phyloP scores from a whole-genome alignment of 192 early-diverging fungal genomes.

The Diversispora epigaea region DNA sequence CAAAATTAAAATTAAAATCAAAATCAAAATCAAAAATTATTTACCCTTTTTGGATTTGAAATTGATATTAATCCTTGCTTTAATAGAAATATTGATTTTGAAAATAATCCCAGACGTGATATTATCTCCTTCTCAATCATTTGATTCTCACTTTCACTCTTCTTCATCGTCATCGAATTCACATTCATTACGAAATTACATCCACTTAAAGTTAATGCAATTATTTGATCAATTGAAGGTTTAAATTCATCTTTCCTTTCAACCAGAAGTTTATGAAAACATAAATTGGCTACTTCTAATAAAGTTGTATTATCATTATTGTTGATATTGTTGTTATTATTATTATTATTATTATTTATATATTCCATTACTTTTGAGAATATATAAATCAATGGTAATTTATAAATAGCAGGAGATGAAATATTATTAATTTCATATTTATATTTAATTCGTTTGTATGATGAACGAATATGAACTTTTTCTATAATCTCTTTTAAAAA shows the following conservation, averaged over 20 bases:
- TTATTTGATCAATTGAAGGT: conserved; percentile 8
- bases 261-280: not conserved
- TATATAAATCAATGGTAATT: not conserved
- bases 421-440: not conserved
- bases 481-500: not conserved
- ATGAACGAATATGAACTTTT: not conserved
- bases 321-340: not conserved
- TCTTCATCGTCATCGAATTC: not conserved
- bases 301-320: not conserved
- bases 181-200: not conserved
- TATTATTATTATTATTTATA: not conserved
- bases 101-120: not conserved
- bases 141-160: no score
- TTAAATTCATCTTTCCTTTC: not conserved
- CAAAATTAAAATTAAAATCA: no score
- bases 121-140: not conserved
- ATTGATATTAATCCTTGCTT: not conserved
- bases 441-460: not conserved
- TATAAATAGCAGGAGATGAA: not conserved
- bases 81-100: not conserved
- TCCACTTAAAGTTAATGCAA: not conserved
- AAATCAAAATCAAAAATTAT: not conserved
- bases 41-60: conserved; percentile 15
- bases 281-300: not conserved
- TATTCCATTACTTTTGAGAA: not conserved